Evolutionary conservation across 768 basidiomycete species (phyloP), one percentile per base, ranked within the genome.

Genomic region (Psilocybe subaeruginosa): DNA sequence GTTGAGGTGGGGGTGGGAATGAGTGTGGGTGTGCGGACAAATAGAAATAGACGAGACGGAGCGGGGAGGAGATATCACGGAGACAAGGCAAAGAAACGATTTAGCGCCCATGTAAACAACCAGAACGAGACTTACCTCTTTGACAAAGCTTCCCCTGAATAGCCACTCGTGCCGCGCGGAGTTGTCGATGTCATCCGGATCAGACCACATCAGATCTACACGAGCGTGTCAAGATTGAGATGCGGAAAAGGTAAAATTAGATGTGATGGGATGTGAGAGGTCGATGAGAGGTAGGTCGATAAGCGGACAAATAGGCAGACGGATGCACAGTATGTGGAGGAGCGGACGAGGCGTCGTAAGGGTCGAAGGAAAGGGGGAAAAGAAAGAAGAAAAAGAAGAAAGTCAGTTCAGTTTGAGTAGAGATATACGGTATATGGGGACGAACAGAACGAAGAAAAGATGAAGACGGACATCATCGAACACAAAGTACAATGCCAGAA

Each of bases 151-250:
- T 12, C 82, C 88, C 6, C 96, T 95, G 65, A 98, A 97, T 23
- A 97, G 77, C 92, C 95, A 99, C 97, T 97, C 4, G 97, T 97
- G 19, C 97, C 97, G 41, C 97, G 84, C 3, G 97, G 97, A 99
- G 45, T 91, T 95, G 43, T 93, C 91, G 39, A 97, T 90, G 46
- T 97, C 93, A 70, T 98, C 95, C 3, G 91, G 96, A 73, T 98
- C 96, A 35, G 92, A 95, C 97, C 96, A 35, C 92, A 95, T 97
- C 11, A 99, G 84, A 71, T 98, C 95, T 95, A 54, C n/a, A 19
- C 19, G 19, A 47, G 17, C 27, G 2, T 35, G 19, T 19, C 19
- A 19, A 35, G 33, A 43, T 43, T 6, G 2, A 16, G 11, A 5
- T 43, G 41, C 8, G 2, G 33, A 35, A 9, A 7, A 7, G 33